phyloP scores from a whole-genome alignment of 1,284 basidiomycete species.

The Chalciporus sp. region DNA sequence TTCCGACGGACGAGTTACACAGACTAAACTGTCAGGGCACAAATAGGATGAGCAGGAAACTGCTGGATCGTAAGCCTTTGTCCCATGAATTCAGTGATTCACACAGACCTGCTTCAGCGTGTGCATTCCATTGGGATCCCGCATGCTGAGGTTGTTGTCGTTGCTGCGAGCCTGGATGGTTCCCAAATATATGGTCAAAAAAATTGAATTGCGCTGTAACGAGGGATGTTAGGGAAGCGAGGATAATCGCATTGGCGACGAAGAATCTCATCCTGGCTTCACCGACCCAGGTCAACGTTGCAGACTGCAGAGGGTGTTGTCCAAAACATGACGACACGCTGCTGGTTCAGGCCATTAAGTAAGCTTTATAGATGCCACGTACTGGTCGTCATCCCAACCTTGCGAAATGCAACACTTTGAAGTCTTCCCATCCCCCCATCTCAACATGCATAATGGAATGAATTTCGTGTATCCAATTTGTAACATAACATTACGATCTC shows the following conservation, averaged over 20 bases:
- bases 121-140: conserved; percentile 35
- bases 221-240: conserved; percentile 24
- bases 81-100: neutral
- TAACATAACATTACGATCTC: conserved; percentile 35
- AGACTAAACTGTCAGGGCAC: conserved; percentile 62
- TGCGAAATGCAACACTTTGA: no score
- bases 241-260: conserved; percentile 9
- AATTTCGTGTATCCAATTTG: conserved; percentile 13
- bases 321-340: conserved; percentile 3
- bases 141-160: conserved; percentile 25
- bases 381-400: no score
- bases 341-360: neutral
- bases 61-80: conserved; percentile 27
- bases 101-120: conserved; percentile 35
- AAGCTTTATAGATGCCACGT: neutral
- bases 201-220: conserved; percentile 39
- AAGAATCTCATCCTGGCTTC: conserved; percentile 20
- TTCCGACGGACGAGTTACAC: conserved; percentile 52
- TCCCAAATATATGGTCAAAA: conserved; percentile 41
- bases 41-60: conserved; percentile 62
- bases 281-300: neutral
- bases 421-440: no score
- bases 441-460: no score
- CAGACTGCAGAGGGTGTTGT: no score
- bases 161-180: conserved; percentile 35